Evolutionary conservation across 2,329 filamentous ascomycete species (phyloP).

Genomic region (Hyphodiscus sp.): DNA sequence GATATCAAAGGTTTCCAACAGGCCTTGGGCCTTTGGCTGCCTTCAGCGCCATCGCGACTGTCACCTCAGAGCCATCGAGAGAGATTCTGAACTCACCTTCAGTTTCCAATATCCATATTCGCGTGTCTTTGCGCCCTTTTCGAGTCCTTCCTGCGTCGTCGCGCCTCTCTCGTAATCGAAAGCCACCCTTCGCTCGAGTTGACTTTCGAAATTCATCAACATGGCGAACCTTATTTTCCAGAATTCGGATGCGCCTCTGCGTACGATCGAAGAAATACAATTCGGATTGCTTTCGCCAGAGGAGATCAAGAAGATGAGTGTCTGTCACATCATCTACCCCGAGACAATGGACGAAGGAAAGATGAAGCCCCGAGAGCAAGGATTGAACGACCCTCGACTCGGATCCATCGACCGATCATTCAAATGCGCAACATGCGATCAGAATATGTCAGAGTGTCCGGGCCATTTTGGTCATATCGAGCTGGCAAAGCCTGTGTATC

Average conservation of each 20-base stretch:
- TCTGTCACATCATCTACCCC: slow-evolving; percentile 92
- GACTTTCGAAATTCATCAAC: slow-evolving; percentile 33
- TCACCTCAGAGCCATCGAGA: slow-evolving; percentile 6
- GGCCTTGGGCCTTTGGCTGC: slow-evolving; percentile 29
- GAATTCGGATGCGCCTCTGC: slow-evolving; percentile 90
- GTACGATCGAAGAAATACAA: slow-evolving; percentile 98
- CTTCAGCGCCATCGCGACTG: slow-evolving; percentile 26
- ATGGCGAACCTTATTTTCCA: slow-evolving; percentile 93
- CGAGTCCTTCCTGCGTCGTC: slow-evolving; percentile 21
- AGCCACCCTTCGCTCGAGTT: slow-evolving; percentile 8
- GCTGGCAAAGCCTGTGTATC: slow-evolving; percentile 91
- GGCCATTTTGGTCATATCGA: slow-evolving; percentile 99
- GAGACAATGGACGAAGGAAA: slow-evolving; percentile 98
- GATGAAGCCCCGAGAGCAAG: slow-evolving; percentile 81
- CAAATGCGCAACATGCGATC: slow-evolving; percentile 93
- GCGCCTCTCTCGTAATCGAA: slow-evolving; percentile 10
- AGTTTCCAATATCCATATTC: slow-evolving; percentile 8
- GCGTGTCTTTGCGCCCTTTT: slow-evolving; percentile 9
- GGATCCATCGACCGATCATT: slow-evolving; percentile 94
- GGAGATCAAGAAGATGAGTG: slow-evolving; percentile 99
- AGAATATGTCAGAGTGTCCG: slow-evolving; percentile 92
- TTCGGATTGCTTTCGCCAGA: slow-evolving; percentile 96
- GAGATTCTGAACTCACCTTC: slow-evolving; percentile 9
- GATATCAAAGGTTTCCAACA: slow-evolving; percentile 19
- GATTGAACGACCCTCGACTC: slow-evolving; percentile 90